phyloP scores from a whole-genome alignment of 306 rosid genomes.

The Lagenaria siceraria region DNA sequence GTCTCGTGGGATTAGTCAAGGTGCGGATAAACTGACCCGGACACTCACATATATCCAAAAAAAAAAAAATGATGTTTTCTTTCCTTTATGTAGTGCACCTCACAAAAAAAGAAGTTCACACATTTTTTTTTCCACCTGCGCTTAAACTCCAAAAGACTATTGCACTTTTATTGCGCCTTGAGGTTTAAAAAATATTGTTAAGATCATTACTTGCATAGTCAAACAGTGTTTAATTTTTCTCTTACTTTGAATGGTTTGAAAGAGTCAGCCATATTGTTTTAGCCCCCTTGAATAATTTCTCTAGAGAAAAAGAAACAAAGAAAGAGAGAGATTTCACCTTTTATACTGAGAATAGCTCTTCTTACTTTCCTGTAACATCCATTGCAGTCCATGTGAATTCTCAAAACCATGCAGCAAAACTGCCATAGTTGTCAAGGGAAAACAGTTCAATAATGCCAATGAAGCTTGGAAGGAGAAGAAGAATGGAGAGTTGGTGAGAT shows the following conservation, averaged over 20 bases:
- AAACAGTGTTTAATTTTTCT: neutral
- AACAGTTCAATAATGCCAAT: slow-evolving; percentile 1
- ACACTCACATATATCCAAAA: too few species aligned
- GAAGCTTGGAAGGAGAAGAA: neutral
- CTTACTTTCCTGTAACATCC: slow-evolving; percentile 12
- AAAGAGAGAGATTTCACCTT: slow-evolving; percentile 1
- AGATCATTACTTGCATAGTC: neutral
- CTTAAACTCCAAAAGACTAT: too few species aligned
- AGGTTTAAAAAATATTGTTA: too few species aligned
- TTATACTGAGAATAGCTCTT: slow-evolving; percentile 5
- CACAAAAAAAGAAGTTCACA: too few species aligned
- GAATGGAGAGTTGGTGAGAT: neutral
- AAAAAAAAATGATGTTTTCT: too few species aligned
- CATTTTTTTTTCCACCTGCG: too few species aligned
- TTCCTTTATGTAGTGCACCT: too few species aligned
- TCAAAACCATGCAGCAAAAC: slow-evolving; percentile 6
- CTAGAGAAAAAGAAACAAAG: neutral
- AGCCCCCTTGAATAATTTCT: neutral
- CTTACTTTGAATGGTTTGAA: neutral
- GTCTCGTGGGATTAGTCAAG: too few species aligned
- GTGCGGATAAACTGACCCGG: too few species aligned
- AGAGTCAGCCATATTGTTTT: neutral
- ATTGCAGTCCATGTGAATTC: slow-evolving; percentile 12
- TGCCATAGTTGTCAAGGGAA: slow-evolving; percentile 6
- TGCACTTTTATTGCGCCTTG: too few species aligned